A percentile compares a stretch with the other conserved stretches of the same genome.
phyloP scores from a whole-genome alignment of 2,329 filamentous ascomycete genomes.

The Fusarium multiceps region DNA sequence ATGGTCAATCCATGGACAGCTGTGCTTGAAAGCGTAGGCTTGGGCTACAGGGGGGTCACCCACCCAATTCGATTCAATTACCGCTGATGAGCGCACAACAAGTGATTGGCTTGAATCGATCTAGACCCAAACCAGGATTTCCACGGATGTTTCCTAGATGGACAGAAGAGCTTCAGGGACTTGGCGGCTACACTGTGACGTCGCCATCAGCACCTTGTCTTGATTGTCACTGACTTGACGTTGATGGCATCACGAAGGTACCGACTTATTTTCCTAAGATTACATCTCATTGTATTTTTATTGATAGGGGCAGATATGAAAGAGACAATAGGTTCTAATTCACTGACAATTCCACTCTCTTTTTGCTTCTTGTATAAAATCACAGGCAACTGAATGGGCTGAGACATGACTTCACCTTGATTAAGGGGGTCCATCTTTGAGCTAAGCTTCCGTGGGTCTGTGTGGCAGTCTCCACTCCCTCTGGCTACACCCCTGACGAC shows the following conservation, averaged over 20 bases:
- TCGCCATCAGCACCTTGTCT: conserved; percentile 38
- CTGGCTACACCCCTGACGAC: conserved; percentile 29
- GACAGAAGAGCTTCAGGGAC: conserved; percentile 35
- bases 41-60: not conserved
- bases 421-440: conserved; percentile 35
- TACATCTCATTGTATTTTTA: not conserved
- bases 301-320: not conserved
- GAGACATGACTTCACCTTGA: conserved; percentile 48
- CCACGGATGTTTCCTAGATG: conserved; percentile 9
- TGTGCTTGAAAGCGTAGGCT: not conserved
- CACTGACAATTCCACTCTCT: not conserved
- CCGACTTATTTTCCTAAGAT: not conserved
- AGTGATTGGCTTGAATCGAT: conserved; percentile 27
- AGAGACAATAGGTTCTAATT: not conserved
- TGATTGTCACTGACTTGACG: conserved; percentile 17
- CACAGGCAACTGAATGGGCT: conserved; percentile 24
- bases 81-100: conserved; percentile 18
- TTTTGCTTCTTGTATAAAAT: conserved; percentile 5
- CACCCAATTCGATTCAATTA: conserved; percentile 12
- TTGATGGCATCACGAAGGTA: conserved; percentile 14
- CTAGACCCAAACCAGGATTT: conserved; percentile 38
- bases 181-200: conserved; percentile 42
- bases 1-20: conserved; percentile 9
- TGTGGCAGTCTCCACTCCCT: conserved; percentile 10
- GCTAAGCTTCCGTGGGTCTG: conserved; percentile 22